A percentile compares a stretch with the other conserved stretches of the same genome.
Evolutionary conservation across 768 basidiomycete genomes (phyloP).

Genomic region (Termitomyces eurrhizus): DNA sequence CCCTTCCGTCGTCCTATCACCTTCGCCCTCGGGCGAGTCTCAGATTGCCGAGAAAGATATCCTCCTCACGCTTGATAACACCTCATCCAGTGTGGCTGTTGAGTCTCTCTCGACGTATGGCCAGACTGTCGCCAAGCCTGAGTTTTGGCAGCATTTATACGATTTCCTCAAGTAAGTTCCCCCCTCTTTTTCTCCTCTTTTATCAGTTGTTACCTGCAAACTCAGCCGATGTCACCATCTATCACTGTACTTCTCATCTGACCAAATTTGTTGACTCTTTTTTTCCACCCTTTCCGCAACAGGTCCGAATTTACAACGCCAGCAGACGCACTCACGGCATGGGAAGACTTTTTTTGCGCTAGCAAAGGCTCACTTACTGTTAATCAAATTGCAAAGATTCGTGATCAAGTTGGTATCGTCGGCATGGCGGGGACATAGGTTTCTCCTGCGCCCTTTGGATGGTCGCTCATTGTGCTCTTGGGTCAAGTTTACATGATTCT

Average conservation of each 20-base stretch:
- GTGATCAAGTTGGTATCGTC: slow-evolving; percentile 80
- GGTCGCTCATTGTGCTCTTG: background rate
- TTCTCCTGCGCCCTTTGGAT: background rate
- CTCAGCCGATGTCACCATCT: background rate
- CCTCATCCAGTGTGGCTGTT: slow-evolving; percentile 39
- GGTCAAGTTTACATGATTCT: background rate
- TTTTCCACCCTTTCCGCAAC: background rate
- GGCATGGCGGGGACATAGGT: slow-evolving; percentile 82
- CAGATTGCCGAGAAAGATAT: slow-evolving; percentile 53
- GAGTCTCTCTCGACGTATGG: slow-evolving; percentile 58
- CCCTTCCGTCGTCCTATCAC: slow-evolving; percentile 76
- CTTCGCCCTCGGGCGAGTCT: slow-evolving; percentile 56
- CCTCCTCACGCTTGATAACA: slow-evolving; percentile 57
- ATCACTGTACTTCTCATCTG: background rate
- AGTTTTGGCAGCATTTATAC: slow-evolving; percentile 74
- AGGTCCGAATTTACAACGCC: slow-evolving; percentile 63
- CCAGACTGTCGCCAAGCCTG: slow-evolving; percentile 64
- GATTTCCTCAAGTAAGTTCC: slow-evolving; percentile 55
- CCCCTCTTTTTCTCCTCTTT: background rate
- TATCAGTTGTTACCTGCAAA: background rate
- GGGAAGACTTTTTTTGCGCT: slow-evolving; percentile 83
- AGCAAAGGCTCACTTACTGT: slow-evolving; percentile 79
- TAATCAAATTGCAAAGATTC: slow-evolving; percentile 86
- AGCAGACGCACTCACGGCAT: slow-evolving; percentile 65
- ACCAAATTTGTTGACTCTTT: background rate